Evolutionary conservation across 1,284 basidiomycete species (phyloP).

Genomic region (Apiotrichum domesticum): DNA sequence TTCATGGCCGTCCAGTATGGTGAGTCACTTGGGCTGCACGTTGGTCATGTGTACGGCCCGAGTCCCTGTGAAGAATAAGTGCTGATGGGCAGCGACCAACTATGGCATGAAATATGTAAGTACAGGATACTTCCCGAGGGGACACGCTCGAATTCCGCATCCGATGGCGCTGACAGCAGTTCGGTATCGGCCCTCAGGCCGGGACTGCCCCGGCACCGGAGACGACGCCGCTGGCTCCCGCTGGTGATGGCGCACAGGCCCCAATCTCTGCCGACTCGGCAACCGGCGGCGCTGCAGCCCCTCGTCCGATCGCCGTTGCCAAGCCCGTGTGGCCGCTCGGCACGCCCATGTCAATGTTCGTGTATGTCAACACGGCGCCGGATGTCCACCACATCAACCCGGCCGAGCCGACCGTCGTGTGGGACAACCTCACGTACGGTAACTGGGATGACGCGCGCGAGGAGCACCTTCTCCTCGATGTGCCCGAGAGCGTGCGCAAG

Average conservation of each 20-base stretch:
- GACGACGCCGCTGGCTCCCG: background rate
- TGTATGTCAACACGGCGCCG: slow-evolving; percentile 56
- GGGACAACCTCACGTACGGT: slow-evolving; percentile 77
- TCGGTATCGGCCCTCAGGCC: too few species aligned
- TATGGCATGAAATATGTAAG: slow-evolving; percentile 41
- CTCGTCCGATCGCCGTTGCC: slow-evolving; percentile 13
- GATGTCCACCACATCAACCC: slow-evolving; percentile 50
- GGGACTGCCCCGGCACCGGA: too few species aligned
- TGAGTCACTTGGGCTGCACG: slow-evolving; percentile 15
- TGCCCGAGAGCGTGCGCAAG: slow-evolving; percentile 69
- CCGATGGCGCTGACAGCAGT: slow-evolving; percentile 15
- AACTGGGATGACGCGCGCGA: slow-evolving; percentile 66
- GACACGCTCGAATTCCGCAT: background rate
- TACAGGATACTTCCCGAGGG: background rate
- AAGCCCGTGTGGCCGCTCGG: slow-evolving; percentile 45
- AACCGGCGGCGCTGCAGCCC: background rate
- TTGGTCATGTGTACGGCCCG: background rate
- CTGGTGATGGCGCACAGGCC: background rate
- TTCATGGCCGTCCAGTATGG: slow-evolving; percentile 35
- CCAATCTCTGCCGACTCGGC: slow-evolving; percentile 8
- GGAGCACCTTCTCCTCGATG: slow-evolving; percentile 60
- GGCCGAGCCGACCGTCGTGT: slow-evolving; percentile 44
- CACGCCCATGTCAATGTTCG: slow-evolving; percentile 56
- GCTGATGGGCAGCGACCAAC: slow-evolving; percentile 28
- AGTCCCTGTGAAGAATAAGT: background rate